Base-by-base conservation (phyloP, 306 rosid genomes). In the Pueraria montana region DNA sequence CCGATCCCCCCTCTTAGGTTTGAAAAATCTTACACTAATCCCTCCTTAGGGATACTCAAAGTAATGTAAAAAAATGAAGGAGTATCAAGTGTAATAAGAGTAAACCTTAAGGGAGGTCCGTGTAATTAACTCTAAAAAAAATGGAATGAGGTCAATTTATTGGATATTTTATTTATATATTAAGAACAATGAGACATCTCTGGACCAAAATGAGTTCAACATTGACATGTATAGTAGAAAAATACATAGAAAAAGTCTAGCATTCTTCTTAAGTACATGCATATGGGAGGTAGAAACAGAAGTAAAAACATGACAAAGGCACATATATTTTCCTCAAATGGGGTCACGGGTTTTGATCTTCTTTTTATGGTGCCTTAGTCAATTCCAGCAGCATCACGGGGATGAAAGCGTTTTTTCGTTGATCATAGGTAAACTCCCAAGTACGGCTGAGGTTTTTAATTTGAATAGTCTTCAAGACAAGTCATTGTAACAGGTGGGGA, bases 301-400 rank as follows among this genome's bases (percentile, higher is more conserved):
- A 30, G 64, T 58, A 70, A 80, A 79, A 80, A 53, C 49, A 78
- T 49, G 89, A 83, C 81, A 87, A 82, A 63, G 79, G 13, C 1
- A 46, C 27, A 32, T 11, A 34, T n/a, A 77, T 81, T 65, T 84
- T 81, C 86, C 75, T 83, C 65, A 30, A 81, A 84, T 78, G 67
- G 30, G 21, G 72, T 87, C 90, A 87, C 90, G 90, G 81, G 88
- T 42, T 78, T 72, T 77, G 86, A 73, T 87, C 10, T 24, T 40
- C 42, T 18, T 17, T 84, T 40, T n/a, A 70, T 45, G 48, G 40
- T 20, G 32, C 68, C 48, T 14, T 48, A 16, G 79, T 77, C 90
- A 77, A 71, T 42, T 64, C 17, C 83, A 55, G 80, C 21, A 49
- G 63, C 70, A 59, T 87, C 90, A 87, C 90, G 90, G 79, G 86